These are phyloP conservation scores for Holtermannia corniformis DNA, from an alignment of 768 basidiomycete genomes.

Conservation along the genomic window DNA sequence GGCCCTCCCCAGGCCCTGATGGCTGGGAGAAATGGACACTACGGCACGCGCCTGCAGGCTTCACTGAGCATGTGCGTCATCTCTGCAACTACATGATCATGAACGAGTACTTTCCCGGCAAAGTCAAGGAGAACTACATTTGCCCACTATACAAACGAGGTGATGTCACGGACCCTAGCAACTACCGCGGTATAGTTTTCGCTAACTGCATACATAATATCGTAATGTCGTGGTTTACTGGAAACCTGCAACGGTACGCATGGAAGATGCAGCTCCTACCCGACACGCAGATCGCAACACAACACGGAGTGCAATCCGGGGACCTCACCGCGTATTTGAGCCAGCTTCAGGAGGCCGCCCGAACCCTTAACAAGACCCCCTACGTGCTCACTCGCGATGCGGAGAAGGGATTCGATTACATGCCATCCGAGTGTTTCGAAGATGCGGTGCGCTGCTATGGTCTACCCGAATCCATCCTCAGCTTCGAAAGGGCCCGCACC, in stretches of 20 bases:
- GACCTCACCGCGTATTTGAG: slow-evolving; percentile 6
- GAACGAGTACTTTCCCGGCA: slow-evolving; percentile 9
- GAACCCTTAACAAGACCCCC: neutral
- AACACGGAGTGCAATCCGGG: slow-evolving; percentile 2
- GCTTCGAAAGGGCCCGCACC: slow-evolving; percentile 8
- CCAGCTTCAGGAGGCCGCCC: slow-evolving; percentile 3
- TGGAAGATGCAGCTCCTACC: slow-evolving; percentile 7
- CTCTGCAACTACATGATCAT: slow-evolving; percentile 6
- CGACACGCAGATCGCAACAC: slow-evolving; percentile 11
- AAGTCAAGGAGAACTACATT: slow-evolving; percentile 8
- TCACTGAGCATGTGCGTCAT: no score
- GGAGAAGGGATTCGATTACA: slow-evolving; percentile 11
- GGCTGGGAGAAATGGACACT: no score
- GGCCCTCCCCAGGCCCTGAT: slow-evolving; percentile 12
- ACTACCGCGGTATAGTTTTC: slow-evolving; percentile 8
- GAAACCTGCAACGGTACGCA: neutral
- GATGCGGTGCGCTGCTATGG: slow-evolving; percentile 11
- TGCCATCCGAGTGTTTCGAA: neutral
- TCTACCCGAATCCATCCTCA: neutral
- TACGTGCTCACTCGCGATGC: slow-evolving; percentile 10
- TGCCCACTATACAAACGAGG: slow-evolving; percentile 3
- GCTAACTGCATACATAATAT: slow-evolving; percentile 3
- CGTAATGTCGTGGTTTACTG: neutral
- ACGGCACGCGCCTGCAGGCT: no score
- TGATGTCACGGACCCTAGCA: slow-evolving; percentile 5